phyloP scores from a whole-genome alignment of 1,284 basidiomycete genomes.

The Puccinia triticina region DNA sequence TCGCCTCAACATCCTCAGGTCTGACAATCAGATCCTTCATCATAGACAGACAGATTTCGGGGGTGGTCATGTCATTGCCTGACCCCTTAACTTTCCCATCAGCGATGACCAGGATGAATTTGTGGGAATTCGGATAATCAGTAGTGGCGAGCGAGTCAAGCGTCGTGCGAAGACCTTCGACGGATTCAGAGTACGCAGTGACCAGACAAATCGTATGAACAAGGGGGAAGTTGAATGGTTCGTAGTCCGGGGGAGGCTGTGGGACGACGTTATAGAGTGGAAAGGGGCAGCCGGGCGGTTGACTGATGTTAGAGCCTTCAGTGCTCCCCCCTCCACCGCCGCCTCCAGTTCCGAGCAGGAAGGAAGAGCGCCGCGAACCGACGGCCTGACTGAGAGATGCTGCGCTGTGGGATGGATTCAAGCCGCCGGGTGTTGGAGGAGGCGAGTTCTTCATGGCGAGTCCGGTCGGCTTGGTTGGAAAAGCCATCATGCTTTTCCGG shows the following conservation, averaged over 20 bases:
- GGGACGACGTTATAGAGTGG: constrained; percentile 85
- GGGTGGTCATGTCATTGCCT: constrained; percentile 82
- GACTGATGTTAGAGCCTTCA: constrained; percentile 22
- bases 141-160: constrained; percentile 96
- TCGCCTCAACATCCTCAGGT: constrained; percentile 82
- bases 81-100: constrained; percentile 98
- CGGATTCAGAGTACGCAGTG: constrained; percentile 96
- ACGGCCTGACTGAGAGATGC: constrained; percentile 49
- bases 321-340: constrained; percentile 39
- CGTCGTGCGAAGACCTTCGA: constrained; percentile 94
- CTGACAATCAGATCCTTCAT: constrained; percentile 94
- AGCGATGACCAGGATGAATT: constrained; percentile 90
- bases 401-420: constrained; percentile 23
- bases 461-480: constrained; percentile 7
- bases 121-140: constrained; percentile 98
- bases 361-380: constrained; percentile 46
- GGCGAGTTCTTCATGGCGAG: constrained; percentile 46
- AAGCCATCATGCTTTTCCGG: constrained; percentile 52
- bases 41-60: constrained; percentile 93
- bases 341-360: neutral
- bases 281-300: constrained; percentile 73
- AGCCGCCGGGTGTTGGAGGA: constrained; percentile 33
- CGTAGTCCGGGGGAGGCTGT: constrained; percentile 85
- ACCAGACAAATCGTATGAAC: constrained; percentile 93
- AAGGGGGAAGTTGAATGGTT: constrained; percentile 94